Conservation (phyloP, 768 basidiomycete genomes). For the Boletus vermiculosoides region DNA sequence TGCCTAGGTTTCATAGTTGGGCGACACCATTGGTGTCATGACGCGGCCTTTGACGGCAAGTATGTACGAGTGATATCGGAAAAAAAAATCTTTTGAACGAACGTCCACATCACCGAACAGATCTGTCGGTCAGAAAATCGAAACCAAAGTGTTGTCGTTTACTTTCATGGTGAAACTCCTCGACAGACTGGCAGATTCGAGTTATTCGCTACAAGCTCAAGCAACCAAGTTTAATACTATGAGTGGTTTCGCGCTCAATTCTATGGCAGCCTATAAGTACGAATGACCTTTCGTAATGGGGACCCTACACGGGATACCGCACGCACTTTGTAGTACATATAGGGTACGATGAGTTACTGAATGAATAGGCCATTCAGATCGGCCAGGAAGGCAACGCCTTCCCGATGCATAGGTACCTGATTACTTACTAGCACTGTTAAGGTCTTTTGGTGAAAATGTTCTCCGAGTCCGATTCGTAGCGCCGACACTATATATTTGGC, state of each 20-base stretch:
- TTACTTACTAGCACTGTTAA: background rate
- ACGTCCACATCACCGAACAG: too few relatives aligned
- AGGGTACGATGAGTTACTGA: background rate
- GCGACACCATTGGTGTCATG: too few relatives aligned
- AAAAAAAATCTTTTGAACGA: too few relatives aligned
- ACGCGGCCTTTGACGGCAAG: background rate
- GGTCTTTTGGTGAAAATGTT: background rate
- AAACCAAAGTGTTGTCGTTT: too few relatives aligned
- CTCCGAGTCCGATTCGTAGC: background rate
- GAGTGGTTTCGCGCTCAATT: too few relatives aligned
- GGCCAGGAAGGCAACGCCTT: background rate
- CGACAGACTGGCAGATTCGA: too few relatives aligned
- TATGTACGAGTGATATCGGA: too few relatives aligned
- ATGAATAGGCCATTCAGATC: background rate
- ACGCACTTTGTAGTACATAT: background rate
- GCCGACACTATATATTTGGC: background rate
- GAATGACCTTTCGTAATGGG: background rate
- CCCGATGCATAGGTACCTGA: background rate
- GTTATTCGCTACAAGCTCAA: background rate
- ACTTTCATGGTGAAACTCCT: too few relatives aligned
- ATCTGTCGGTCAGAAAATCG: too few relatives aligned
- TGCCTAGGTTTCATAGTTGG: background rate
- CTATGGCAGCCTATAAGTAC: background rate
- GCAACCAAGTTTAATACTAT: too few relatives aligned
- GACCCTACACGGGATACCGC: background rate